A percentile compares a stretch with the other conserved stretches of the same genome.
Evolutionary conservation across 441 rosid species (phyloP).

Genomic region (Pelargonium citronellum): DNA sequence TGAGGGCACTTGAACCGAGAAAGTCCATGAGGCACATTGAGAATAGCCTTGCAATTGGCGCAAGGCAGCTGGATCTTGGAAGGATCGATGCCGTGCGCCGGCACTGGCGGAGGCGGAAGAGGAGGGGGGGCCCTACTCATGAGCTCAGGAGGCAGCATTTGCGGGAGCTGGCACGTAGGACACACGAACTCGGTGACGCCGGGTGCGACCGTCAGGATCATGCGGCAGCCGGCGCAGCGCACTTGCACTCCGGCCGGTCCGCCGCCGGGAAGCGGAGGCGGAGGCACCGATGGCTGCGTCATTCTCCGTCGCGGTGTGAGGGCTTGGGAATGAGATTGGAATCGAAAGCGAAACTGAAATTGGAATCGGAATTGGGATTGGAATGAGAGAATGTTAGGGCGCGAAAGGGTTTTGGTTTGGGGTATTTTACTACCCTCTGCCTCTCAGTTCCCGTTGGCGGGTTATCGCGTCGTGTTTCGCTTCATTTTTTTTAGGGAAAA

Average conservation of each 20-base stretch:
- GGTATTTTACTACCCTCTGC: neutral
- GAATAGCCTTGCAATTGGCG: constrained; percentile 85
- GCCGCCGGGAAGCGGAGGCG: constrained; percentile 31
- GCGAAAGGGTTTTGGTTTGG: constrained; percentile 10
- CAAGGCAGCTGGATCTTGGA: constrained; percentile 98
- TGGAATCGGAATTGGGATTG: neutral
- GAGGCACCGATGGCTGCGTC: constrained; percentile 49
- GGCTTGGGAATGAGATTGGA: neutral
- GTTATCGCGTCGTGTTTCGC: neutral
- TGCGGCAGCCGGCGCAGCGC: constrained; percentile 89
- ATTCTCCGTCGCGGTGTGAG: constrained; percentile 1
- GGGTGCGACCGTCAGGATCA: constrained; percentile 60
- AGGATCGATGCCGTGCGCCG: constrained; percentile 96
- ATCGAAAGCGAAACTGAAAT: neutral
- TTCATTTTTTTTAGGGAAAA: neutral
- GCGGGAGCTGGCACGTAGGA: constrained; percentile 78
- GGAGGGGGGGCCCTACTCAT: constrained; percentile 35
- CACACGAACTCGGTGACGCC: constrained; percentile 78
- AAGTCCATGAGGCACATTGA: constrained; percentile 91
- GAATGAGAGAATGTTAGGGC: neutral
- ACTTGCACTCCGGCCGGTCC: constrained; percentile 62
- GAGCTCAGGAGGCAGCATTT: constrained; percentile 96
- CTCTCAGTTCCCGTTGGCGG: constrained; percentile 1
- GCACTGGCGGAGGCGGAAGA: constrained; percentile 36
- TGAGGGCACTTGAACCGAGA: constrained; percentile 84